Base-by-base conservation (phyloP, 2,329 filamentous ascomycete genomes). In the Zymoseptoria passerinii region DNA sequence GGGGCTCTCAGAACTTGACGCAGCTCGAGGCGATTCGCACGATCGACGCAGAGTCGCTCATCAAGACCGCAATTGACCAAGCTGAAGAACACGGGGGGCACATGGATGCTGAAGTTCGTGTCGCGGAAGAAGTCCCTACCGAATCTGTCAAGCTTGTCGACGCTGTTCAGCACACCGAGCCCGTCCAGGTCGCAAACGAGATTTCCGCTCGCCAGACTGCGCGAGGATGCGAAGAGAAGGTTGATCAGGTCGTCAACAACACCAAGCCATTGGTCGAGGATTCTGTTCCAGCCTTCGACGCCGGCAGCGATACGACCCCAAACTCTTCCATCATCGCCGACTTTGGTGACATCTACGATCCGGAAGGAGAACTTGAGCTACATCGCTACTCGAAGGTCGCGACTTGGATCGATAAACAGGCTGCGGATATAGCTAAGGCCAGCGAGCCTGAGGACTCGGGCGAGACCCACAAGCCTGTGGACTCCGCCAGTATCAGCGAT, bases 1-100 rank as follows among this genome's bases (percentile, higher is more conserved):
- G 71, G 71, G 70, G 70, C 7, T 59, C 58, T 13, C 64, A 70
- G 60, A 59, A 69, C 49, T 57, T 72, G 13, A 55, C 60, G 13
- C 52, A 57, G 29, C 61, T 70, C 8, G 62, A 64, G 51, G 52
- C 59, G 48, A 48, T 63, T 3, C 58, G 64, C 7, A 63, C 61
- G 23, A 58, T 53, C 27, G 49, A 56, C 10, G 59, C 51, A 16
- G 61, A 62, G 35, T 44, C 35, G 13, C 35, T 44, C 35, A 44
- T 44, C 35, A 13, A 44, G n/a, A 44, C 35, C 35, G 35, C 35
- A 13, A 44, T 44, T 16, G n/a, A 44, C n/a, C 13, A 44, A 44
- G 35, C 35, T 44, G 35, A 44, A 13, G 35, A 44, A 16, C 35
- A 44, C n/a, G 35, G 35, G 16, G 35, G 16, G 35, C 35, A 44